phyloP scores from a whole-genome alignment of 75 land plant genomes.

The Pinus albicaulis region DNA sequence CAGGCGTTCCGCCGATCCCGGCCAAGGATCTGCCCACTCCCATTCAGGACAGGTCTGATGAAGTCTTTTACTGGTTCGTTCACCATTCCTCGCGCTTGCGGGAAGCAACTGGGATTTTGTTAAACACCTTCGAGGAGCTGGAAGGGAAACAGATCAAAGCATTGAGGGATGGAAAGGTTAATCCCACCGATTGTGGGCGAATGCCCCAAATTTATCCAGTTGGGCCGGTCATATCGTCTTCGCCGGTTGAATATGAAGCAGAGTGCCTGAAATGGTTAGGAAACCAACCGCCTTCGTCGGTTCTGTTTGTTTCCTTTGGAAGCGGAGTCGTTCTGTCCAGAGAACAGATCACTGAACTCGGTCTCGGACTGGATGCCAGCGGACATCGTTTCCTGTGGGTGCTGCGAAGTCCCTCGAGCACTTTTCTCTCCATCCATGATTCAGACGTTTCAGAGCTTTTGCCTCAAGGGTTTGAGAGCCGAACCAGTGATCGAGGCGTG shows the following conservation, averaged over 20 bases:
- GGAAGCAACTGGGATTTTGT: conserved; percentile 25
- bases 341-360: conserved; percentile 16
- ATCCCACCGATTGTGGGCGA: neutral
- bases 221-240: neutral
- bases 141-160: neutral
- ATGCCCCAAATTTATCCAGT: neutral
- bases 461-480: neutral
- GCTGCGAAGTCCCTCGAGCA: neutral
- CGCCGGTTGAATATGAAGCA: neutral
- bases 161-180: neutral
- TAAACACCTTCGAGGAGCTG: neutral
- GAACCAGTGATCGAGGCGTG: neutral
- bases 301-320: conserved; percentile 31
- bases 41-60: conserved; percentile 25
- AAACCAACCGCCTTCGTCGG: conserved; percentile 13
- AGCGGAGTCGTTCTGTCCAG: conserved; percentile 17
- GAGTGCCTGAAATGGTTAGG: conserved; percentile 18
- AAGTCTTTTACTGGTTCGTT: conserved; percentile 15
- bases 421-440: neutral
- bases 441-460: neutral
- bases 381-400: neutral
- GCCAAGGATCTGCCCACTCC: conserved; percentile 34
- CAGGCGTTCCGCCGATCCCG: conserved; percentile 30
- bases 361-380: neutral
- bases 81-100: conserved; percentile 13